Conservation (phyloP, 2,329 filamentous ascomycete species). For the Fusarium brachygibbosum region DNA sequence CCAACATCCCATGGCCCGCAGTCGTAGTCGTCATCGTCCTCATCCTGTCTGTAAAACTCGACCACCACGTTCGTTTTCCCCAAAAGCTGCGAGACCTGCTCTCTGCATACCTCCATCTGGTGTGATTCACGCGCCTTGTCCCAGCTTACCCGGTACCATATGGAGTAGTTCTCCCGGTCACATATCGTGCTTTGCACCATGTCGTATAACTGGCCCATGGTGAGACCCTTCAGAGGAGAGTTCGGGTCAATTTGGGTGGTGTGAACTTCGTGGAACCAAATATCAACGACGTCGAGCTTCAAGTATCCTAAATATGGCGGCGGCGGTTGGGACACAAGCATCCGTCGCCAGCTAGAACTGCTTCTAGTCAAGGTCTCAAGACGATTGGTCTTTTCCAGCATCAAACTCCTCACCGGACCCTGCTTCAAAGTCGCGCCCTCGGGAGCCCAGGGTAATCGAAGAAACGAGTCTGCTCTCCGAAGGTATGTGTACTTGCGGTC, state of each 20-base stretch:
- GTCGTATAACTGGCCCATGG: constrained; percentile 42
- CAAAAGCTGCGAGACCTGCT: constrained; percentile 15
- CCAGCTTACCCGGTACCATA: constrained; percentile 31
- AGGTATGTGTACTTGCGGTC: constrained; percentile 17
- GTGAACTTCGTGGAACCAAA: constrained; percentile 27
- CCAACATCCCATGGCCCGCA: constrained; percentile 26
- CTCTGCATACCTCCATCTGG: constrained; percentile 9
- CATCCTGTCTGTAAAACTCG: constrained; percentile 22
- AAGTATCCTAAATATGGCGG: constrained; percentile 40
- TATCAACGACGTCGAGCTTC: constrained; percentile 15
- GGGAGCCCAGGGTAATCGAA: constrained; percentile 39
- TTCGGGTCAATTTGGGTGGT: constrained; percentile 6
- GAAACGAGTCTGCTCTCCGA: constrained; percentile 39
- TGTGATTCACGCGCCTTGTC: constrained; percentile 1
- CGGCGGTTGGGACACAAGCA: constrained; percentile 46
- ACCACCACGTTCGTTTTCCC: constrained; percentile 19
- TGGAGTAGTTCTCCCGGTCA: constrained; percentile 4
- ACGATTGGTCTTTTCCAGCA: constrained; percentile 17
- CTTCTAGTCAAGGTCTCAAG: constrained; percentile 29
- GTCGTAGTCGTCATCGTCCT: constrained; percentile 3
- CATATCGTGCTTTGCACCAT: constrained; percentile 27
- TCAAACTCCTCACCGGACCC: constrained; percentile 16
- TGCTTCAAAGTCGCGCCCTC: constrained; percentile 1
- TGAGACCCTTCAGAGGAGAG: constrained; percentile 14
- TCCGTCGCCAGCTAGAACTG: constrained; percentile 43